Conservation (phyloP, 2,329 filamentous ascomycete genomes). For the Xylaria sp. region DNA sequence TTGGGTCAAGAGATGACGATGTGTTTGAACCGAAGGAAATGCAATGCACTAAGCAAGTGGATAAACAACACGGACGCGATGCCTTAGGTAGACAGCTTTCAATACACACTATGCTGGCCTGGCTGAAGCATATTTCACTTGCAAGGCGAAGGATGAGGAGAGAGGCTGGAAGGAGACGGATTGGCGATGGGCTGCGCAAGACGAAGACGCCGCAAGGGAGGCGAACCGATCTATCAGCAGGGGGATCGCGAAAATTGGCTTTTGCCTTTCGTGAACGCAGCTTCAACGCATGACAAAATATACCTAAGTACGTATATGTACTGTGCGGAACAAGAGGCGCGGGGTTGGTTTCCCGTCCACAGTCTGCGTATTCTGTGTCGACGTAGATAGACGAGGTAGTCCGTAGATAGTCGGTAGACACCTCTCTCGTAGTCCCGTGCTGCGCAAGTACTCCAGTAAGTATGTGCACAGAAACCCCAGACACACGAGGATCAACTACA, state of each 20-base stretch:
- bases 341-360: neutral
- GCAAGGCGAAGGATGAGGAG: neutral
- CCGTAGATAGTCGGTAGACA: too few relatives aligned
- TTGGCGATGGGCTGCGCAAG: neutral
- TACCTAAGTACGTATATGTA: neutral
- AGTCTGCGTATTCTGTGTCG: too few relatives aligned
- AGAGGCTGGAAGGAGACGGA: neutral
- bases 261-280: neutral
- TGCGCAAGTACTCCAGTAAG: too few relatives aligned
- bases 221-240: neutral
- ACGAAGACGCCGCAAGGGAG: neutral
- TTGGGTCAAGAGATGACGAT: constrained; percentile 15
- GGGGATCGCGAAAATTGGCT: neutral
- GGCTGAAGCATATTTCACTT: neutral
- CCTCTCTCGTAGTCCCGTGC: too few relatives aligned
- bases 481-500: too few relatives aligned
- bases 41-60: constrained; percentile 7
- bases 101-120: constrained; percentile 3
- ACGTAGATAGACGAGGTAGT: too few relatives aligned
- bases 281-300: constrained; percentile 1
- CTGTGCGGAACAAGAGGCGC: constrained; percentile 10
- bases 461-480: neutral
- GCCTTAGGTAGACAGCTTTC: neutral
- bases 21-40: constrained; percentile 10
- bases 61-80: constrained; percentile 16